phyloP scores from a whole-genome alignment of 306 rosid genomes.

The Casuarina equisetifolia region DNA sequence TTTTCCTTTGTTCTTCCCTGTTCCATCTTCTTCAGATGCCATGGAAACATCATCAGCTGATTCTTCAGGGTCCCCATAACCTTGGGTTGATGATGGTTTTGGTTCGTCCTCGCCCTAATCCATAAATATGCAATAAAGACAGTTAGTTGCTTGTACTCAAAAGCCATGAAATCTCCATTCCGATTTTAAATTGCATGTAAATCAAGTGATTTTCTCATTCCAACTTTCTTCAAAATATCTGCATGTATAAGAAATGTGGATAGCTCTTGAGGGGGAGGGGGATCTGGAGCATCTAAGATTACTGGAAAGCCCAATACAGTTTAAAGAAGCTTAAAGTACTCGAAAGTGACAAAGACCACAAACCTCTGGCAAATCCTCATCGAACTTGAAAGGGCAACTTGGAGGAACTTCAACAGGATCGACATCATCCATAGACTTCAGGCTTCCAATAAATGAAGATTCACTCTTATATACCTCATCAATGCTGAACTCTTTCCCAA shows the following conservation, averaged over 20 bases:
- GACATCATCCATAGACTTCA: conserved; percentile 69
- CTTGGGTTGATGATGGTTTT: conserved; percentile 43
- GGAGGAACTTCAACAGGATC: conserved; percentile 89
- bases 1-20: conserved; percentile 47
- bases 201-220: background rate
- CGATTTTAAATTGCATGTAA: background rate
- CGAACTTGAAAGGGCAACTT: conserved; percentile 56
- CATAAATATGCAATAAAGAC: conserved; percentile 13
- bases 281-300: background rate
- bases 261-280: background rate
- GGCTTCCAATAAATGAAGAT: conserved; percentile 86
- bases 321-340: background rate
- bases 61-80: conserved; percentile 27
- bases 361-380: conserved; percentile 66
- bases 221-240: background rate
- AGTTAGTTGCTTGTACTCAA: background rate
- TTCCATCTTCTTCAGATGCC: conserved; percentile 47
- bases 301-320: background rate
- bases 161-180: background rate
- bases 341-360: conserved; percentile 7
- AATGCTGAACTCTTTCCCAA: conserved; percentile 71
- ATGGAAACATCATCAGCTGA: conserved; percentile 41
- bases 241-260: background rate
- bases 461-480: conserved; percentile 78
- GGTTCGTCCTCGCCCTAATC: conserved; percentile 42